phyloP scores from a whole-genome alignment of 768 basidiomycete genomes.

The Rhizopogon salebrosus region DNA sequence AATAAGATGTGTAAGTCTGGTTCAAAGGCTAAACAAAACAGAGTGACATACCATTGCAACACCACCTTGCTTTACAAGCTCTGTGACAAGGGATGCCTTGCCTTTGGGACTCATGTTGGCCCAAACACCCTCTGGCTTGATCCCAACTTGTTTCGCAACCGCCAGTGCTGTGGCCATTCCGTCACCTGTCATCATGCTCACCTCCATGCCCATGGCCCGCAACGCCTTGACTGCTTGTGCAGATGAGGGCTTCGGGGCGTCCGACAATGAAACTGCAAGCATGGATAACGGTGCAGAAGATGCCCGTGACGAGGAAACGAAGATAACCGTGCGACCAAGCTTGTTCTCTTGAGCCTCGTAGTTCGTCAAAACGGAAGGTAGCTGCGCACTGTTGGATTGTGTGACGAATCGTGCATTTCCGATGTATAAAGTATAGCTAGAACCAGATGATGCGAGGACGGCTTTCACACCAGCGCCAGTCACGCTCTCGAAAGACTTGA shows the following conservation, averaged over 20 bases:
- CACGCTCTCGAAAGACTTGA: constrained; percentile 79
- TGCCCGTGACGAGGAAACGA: constrained; percentile 57
- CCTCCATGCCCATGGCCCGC: constrained; percentile 85
- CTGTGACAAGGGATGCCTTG: constrained; percentile 80
- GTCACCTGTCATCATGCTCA: constrained; percentile 94
- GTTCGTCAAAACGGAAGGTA: constrained; percentile 53
- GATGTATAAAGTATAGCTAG: constrained; percentile 57
- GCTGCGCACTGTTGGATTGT: constrained; percentile 41
- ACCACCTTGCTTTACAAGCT: constrained; percentile 70
- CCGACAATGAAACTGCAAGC: constrained; percentile 80
- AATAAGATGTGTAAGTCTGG: background rate
- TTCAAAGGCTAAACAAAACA: background rate
- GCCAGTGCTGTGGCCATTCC: constrained; percentile 80
- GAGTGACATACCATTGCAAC: constrained; percentile 78
- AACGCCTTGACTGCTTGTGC: constrained; percentile 77
- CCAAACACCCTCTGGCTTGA: constrained; percentile 77
- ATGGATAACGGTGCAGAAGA: constrained; percentile 48
- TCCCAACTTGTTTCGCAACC: constrained; percentile 87
- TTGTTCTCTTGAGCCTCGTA: constrained; percentile 72
- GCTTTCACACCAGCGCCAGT: constrained; percentile 89
- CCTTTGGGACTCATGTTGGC: constrained; percentile 94
- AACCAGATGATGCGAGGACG: constrained; percentile 46
- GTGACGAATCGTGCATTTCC: constrained; percentile 74
- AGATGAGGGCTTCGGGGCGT: constrained; percentile 83
- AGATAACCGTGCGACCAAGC: constrained; percentile 81